Conservation (phyloP, 2,329 filamentous ascomycete genomes). For the Periconia digitata region DNA sequence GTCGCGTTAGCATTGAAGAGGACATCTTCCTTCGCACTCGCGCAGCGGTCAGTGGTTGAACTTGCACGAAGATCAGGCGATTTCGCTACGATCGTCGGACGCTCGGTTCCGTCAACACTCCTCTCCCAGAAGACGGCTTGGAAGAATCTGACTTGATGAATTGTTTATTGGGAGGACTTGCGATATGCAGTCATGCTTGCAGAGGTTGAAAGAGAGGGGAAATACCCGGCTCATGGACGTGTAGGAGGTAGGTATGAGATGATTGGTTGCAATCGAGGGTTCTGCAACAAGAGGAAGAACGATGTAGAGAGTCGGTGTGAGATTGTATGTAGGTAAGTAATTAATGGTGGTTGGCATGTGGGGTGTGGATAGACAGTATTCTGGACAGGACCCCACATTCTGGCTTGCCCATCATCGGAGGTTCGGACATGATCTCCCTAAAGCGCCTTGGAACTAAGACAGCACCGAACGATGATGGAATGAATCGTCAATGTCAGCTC, state of each 20-base stretch:
- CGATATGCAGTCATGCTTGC: background rate
- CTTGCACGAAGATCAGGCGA: background rate
- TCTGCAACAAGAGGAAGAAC: no score
- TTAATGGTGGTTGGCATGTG: background rate
- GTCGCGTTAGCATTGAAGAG: background rate
- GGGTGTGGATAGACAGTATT: background rate
- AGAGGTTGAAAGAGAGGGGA: background rate
- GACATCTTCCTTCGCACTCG: background rate
- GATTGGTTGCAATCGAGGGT: no score
- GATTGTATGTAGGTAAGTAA: no score
- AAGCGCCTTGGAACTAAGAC: no score
- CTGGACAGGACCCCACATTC: slow-evolving; percentile 1
- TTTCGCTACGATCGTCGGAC: background rate
- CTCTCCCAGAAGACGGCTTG: background rate
- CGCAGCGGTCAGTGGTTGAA: background rate
- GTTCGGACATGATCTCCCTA: background rate
- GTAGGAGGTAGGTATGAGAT: no score
- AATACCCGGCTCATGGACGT: background rate
- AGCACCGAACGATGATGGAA: no score
- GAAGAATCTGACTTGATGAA: background rate
- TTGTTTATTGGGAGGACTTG: background rate
- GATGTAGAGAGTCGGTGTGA: background rate
- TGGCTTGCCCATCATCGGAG: background rate
- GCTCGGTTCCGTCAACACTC: background rate
- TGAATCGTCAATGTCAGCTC: no score